Evolutionary conservation across 805 yeast species (phyloP).

Genomic region (Yarrowia alimentaria): DNA sequence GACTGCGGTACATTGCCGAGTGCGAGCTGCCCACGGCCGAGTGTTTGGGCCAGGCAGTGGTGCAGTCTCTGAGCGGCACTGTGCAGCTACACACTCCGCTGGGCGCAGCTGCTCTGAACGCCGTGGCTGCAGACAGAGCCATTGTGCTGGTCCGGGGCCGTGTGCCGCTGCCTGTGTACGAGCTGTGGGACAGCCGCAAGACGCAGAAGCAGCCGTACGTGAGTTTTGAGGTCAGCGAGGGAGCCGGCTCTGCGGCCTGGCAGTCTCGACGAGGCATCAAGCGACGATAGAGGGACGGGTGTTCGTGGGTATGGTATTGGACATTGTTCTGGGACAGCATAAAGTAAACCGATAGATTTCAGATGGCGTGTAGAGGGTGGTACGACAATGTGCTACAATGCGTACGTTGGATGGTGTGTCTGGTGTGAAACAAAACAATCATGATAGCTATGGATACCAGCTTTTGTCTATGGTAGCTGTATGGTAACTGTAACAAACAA

Average conservation of each 20-base stretch:
- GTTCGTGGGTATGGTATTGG: no score
- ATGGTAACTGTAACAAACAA: no score
- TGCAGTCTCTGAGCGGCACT: not conserved
- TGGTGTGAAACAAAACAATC: no score
- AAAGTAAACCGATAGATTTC: no score
- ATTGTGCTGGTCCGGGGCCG: constrained; percentile 18
- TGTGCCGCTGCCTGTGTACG: constrained; percentile 12
- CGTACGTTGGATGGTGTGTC: no score
- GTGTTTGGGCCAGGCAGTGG: constrained; percentile 22
- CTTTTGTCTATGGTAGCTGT: no score
- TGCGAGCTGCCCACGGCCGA: constrained; percentile 10
- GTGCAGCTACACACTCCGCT: constrained; percentile 8
- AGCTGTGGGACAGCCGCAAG: constrained; percentile 13
- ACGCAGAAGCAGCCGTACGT: constrained; percentile 1
- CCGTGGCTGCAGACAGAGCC: constrained; percentile 9
- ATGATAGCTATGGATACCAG: no score
- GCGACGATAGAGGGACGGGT: no score
- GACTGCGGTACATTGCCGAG: constrained; percentile 21
- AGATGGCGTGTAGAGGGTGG: no score
- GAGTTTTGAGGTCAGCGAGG: not conserved
- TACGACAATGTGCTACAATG: no score
- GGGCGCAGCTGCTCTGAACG: not conserved
- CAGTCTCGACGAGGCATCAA: constrained; percentile 2
- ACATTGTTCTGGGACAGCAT: no score
- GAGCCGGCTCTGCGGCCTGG: constrained; percentile 6